A percentile compares a stretch with the other conserved stretches of the same genome.
Conservation (phyloP, 2,329 filamentous ascomycete genomes). For the Penicillium sp. region DNA sequence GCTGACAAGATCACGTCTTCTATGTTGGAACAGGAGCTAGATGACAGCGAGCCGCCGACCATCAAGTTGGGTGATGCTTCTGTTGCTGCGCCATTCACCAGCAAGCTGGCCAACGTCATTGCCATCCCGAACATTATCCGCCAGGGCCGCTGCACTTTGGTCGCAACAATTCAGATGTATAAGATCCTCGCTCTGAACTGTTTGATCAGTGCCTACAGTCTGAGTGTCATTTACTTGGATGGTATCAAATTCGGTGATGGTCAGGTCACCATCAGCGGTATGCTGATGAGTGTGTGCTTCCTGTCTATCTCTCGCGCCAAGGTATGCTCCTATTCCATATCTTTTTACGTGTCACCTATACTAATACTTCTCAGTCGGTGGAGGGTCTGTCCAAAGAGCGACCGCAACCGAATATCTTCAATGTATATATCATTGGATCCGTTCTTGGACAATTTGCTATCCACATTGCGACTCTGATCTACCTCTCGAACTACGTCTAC, state of each 20-base stretch:
- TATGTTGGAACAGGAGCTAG: slow-evolving; percentile 86
- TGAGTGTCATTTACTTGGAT: slow-evolving; percentile 93
- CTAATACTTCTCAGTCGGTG: slow-evolving; percentile 56
- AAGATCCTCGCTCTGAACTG: slow-evolving; percentile 98
- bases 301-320: slow-evolving; percentile 96
- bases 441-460: slow-evolving; percentile 96
- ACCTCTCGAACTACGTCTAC: slow-evolving; percentile 85
- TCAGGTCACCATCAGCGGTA: slow-evolving; percentile 96
- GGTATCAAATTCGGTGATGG: slow-evolving; percentile 99
- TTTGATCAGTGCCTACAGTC: slow-evolving; percentile 92
- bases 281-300: slow-evolving; percentile 99
- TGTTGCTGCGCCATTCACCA: slow-evolving; percentile 94
- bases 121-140: slow-evolving; percentile 98
- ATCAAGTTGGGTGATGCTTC: slow-evolving; percentile 97
- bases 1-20: slow-evolving; percentile 79
- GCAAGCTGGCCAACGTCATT: slow-evolving; percentile 92
- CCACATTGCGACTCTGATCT: slow-evolving; percentile 89
- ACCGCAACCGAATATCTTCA: slow-evolving; percentile 98
- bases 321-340: slow-evolving; percentile 39
- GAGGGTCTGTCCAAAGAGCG: slow-evolving; percentile 94
- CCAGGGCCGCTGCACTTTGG: slow-evolving; percentile 92
- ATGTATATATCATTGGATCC: slow-evolving; percentile 96
- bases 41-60: slow-evolving; percentile 84
- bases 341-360: background rate
- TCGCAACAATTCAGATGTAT: slow-evolving; percentile 99